Evolutionary conservation across 164 flowering plant genomes (phyloP), one percentile per base, ranked within the genome.

Genomic region (Santalum album): DNA sequence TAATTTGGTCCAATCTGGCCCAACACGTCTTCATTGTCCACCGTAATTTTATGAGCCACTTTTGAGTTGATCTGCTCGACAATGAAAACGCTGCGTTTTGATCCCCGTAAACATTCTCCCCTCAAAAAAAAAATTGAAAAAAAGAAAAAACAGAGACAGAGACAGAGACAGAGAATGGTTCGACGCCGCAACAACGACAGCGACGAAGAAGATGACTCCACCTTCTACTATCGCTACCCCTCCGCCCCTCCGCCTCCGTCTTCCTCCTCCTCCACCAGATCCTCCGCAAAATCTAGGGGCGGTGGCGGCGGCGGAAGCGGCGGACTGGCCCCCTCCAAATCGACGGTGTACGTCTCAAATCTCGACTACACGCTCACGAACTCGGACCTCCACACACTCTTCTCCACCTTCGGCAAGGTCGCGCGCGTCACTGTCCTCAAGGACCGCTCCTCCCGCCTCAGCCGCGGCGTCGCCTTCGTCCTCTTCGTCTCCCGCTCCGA

Each of bases 331-430:
- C 98, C 98, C 0, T 91, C 98, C 6, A 91, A 91, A 63, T 91
- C 98, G 12, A 91, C 98, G 1, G 76, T 91, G 26, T 91, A 91
- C 76, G 77, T 86, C 19, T 69, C 84, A 59, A 91, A 91, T 56
- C 74, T 91, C 24, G 95, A 86, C 65, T 91, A 65, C 76, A 56
- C 63, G 56, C 83, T 91, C 48, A 91, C 98, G 39, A 91, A 91
- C 68, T 91, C 95, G 59, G 98, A 91, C 70, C 72, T 91, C 67
- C 76, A 73, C 84, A 84, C 95, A 20, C 78, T 91, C 81, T 88
- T 91, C 89, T 91, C 96, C 74, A 84, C 92, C 58, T 84, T 86
- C 68, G 96, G 98, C 9, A 86, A 84, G 62, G 77, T 91, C 49
- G 98, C 86, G 26, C 79, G 81, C 29, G 96, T 88, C 59, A 88